A percentile compares a stretch with the other conserved stretches of the same genome.
Evolutionary conservation across 2,329 filamentous ascomycete genomes (phyloP).

Genomic region (Colletotrichum higginsianum): DNA sequence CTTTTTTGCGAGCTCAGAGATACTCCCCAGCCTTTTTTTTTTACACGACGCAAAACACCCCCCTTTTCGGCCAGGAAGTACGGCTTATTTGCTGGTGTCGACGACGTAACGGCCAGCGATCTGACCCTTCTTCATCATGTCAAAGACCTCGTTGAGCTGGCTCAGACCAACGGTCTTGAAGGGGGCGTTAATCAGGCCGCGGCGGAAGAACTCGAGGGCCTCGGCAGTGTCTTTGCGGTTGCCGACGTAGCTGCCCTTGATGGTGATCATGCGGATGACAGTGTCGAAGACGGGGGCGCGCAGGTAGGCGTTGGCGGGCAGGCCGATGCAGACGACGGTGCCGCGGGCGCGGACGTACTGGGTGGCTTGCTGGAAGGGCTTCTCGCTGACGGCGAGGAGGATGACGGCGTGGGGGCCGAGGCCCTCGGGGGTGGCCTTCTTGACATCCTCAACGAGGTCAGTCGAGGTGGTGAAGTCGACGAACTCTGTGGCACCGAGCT

Average conservation of each 20-base stretch:
- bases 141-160: conserved; percentile 85
- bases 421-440: conserved; percentile 83
- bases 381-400: conserved; percentile 88
- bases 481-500: conserved; percentile 80
- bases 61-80: background rate
- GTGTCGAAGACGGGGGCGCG: conserved; percentile 90
- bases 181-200: conserved; percentile 88
- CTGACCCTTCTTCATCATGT: conserved; percentile 78
- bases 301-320: conserved; percentile 85
- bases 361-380: conserved; percentile 95
- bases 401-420: conserved; percentile 90
- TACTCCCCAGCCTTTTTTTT: conserved; percentile 4
- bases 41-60: background rate
- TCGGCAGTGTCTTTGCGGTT: conserved; percentile 91
- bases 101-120: conserved; percentile 86
- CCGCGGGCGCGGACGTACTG: conserved; percentile 89
- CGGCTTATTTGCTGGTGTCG: conserved; percentile 75
- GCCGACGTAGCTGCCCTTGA: conserved; percentile 94
- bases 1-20: conserved; percentile 21
- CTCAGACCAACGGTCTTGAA: conserved; percentile 88
- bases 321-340: conserved; percentile 88
- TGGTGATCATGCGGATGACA: conserved; percentile 90
- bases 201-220: conserved; percentile 89
- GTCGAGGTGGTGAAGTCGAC: conserved; percentile 85
- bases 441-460: conserved; percentile 88